Conservation (phyloP, 495 filamentous ascomycete genomes). For the Hyaloscypha finlandica region DNA sequence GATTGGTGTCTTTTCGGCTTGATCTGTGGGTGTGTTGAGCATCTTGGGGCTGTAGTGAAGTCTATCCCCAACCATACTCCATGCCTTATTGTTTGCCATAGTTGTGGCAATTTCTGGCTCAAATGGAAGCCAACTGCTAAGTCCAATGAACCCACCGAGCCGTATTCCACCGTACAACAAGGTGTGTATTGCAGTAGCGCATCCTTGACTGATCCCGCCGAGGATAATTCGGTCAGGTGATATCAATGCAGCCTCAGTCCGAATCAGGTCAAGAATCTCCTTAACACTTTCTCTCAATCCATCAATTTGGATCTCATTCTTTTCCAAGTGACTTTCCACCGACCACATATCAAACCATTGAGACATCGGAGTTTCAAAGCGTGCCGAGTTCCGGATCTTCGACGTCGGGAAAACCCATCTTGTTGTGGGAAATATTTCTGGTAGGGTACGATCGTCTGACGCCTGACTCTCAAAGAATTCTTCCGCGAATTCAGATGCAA, state of each 20-base stretch:
- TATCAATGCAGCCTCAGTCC: conserved; percentile 37
- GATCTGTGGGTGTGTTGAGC: conserved; percentile 5
- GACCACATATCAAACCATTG: conserved; percentile 58
- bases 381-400: conserved; percentile 41
- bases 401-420: conserved; percentile 55
- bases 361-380: conserved; percentile 40
- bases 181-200: conserved; percentile 47
- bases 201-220: conserved; percentile 56
- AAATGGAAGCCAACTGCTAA: conserved; percentile 60
- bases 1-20: background rate
- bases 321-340: conserved; percentile 23
- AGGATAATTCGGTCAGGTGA: conserved; percentile 42
- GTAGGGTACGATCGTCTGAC: conserved; percentile 34
- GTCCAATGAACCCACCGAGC: conserved; percentile 53
- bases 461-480: conserved; percentile 44
- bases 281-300: conserved; percentile 44
- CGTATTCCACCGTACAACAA: conserved; percentile 39
- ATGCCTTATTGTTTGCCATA: background rate
- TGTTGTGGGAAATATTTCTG: conserved; percentile 39
- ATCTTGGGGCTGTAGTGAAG: background rate
- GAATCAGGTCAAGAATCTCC: conserved; percentile 41
- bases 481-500: conserved; percentile 49
- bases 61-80: too few relatives aligned
- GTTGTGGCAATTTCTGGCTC: conserved; percentile 27
- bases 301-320: conserved; percentile 44